Evolutionary conservation across 306 rosid genomes (phyloP).

Genomic region (Acacia melanoxylon): DNA sequence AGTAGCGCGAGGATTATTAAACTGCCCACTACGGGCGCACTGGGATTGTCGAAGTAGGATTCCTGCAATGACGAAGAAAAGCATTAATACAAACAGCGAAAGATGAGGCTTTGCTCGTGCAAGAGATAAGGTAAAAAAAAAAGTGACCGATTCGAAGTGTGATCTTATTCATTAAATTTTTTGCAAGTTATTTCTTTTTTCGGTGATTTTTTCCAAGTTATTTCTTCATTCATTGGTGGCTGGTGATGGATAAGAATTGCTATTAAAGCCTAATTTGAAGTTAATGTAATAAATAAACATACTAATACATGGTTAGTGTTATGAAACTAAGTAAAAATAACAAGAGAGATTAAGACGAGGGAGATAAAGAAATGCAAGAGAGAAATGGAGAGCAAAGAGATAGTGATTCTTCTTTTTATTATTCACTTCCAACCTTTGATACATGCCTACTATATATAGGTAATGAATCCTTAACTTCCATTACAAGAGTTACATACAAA

Average conservation of each 20-base stretch:
- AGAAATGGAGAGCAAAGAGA: no score
- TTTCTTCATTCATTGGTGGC: background rate
- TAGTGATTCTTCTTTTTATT: no score
- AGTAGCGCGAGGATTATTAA: background rate
- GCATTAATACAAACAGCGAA: conserved; percentile 10
- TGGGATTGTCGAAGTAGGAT: background rate
- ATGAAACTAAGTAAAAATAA: no score
- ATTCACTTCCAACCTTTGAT: no score
- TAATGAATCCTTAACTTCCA: no score
- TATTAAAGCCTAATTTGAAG: background rate
- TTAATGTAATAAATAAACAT: background rate
- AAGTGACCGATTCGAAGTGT: background rate
- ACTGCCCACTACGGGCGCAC: conserved; percentile 6
- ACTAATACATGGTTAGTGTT: no score
- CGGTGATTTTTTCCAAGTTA: background rate
- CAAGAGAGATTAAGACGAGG: no score
- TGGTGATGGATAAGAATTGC: background rate
- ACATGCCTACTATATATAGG: no score
- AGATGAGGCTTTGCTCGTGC: conserved; percentile 2
- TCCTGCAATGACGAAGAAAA: conserved; percentile 7
- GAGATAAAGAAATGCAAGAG: no score
- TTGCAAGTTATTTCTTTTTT: background rate
- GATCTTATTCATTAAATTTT: background rate
- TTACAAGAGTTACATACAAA: no score
- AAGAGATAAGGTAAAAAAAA: background rate